These are phyloP conservation scores for Phascolomyces articulosus DNA, from an alignment of 371 early-diverging fungal genomes.

Conservation along the genomic window DNA sequence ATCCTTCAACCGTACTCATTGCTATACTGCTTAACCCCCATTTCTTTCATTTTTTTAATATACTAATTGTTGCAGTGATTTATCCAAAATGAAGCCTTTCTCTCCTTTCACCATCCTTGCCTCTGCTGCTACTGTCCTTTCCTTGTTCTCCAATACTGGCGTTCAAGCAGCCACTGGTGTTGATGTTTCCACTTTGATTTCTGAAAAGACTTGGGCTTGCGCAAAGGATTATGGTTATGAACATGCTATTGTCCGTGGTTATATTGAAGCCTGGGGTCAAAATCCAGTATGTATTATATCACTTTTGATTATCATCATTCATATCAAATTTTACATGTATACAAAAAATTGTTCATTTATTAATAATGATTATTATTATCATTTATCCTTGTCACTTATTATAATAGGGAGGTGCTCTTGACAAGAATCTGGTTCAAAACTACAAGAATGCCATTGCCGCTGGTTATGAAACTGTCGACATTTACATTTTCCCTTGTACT, in stretches of 20 bases:
- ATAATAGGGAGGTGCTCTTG: constrained; percentile 20
- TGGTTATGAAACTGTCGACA: constrained; percentile 16
- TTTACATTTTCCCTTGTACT: constrained; percentile 34
- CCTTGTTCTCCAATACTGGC: too few relatives aligned
- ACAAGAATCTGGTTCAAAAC: constrained; percentile 17
- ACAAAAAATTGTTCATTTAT: too few relatives aligned
- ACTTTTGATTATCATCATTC: too few relatives aligned
- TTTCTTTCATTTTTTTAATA: too few relatives aligned
- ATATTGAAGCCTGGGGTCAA: constrained; percentile 25
- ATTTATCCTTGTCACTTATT: neutral
- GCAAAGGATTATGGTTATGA: constrained; percentile 20
- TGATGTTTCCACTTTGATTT: constrained; percentile 18
- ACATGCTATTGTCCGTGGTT: constrained; percentile 23
- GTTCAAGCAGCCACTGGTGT: constrained; percentile 12
- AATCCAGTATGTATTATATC: constrained; percentile 18
- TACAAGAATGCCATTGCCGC: constrained; percentile 23
- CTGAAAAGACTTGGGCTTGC: constrained; percentile 14
- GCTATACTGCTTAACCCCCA: too few relatives aligned
- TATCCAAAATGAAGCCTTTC: too few relatives aligned
- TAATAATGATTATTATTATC: too few relatives aligned
- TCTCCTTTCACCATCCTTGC: too few relatives aligned
- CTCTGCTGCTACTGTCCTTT: too few relatives aligned
- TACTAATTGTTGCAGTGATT: too few relatives aligned
- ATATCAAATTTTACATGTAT: too few relatives aligned
- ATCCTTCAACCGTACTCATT: too few relatives aligned